Percentiles rank a stretch among this genome's conserved stretches.
Evolutionary conservation across 1,284 basidiomycete species (phyloP).

Genomic region (Cryptococcus maquisensis): DNA sequence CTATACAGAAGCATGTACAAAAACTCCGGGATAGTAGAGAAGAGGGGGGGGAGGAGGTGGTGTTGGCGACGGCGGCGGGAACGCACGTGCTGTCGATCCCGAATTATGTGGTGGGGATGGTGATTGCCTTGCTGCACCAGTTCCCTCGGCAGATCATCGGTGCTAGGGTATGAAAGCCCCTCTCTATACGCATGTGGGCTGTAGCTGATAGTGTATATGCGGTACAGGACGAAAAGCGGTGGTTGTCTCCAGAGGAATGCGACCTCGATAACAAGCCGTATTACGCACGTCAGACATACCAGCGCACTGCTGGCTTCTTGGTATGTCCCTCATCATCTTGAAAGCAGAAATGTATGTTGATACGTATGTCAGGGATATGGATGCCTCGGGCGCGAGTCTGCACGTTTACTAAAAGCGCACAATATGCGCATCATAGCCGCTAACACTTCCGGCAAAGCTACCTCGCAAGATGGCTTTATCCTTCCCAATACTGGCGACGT

Average conservation of each 20-base stretch:
- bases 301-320: slow-evolving; percentile 41
- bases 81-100: slow-evolving; percentile 44
- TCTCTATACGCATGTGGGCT: background rate
- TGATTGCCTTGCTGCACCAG: slow-evolving; percentile 36
- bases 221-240: slow-evolving; percentile 31
- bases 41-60: slow-evolving; percentile 13
- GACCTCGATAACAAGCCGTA: slow-evolving; percentile 25
- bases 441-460: slow-evolving; percentile 40
- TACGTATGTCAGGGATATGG: slow-evolving; percentile 29
- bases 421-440: slow-evolving; percentile 43
- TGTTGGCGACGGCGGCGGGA: slow-evolving; percentile 37
- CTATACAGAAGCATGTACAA: slow-evolving; percentile 12
- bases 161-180: slow-evolving; percentile 27
- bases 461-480: slow-evolving; percentile 37
- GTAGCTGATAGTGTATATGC: background rate
- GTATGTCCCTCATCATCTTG: slow-evolving; percentile 14
- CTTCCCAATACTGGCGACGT: slow-evolving; percentile 42
- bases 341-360: background rate
- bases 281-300: slow-evolving; percentile 26
- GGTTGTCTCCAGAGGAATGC: slow-evolving; percentile 28
- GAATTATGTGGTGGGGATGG: slow-evolving; percentile 36
- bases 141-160: slow-evolving; percentile 31
- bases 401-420: slow-evolving; percentile 38
- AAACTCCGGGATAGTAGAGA: background rate
- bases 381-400: slow-evolving; percentile 39